Conservation (phyloP, 176 grass and related monocot genomes). For the Triticum monococcum region DNA sequence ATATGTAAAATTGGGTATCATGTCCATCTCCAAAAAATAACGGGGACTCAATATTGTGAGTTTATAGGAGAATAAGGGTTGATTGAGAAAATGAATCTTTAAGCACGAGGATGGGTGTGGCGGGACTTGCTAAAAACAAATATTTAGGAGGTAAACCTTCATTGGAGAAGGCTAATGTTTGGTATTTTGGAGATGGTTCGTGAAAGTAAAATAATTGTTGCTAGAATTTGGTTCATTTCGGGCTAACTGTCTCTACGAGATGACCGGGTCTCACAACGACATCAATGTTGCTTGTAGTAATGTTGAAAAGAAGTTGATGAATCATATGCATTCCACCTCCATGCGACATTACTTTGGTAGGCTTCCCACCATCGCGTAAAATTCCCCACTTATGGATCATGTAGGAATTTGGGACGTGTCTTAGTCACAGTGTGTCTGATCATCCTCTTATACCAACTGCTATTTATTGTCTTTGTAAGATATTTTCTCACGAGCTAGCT, state of each 20-base stretch:
- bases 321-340: neutral
- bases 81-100: neutral
- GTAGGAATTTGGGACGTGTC: neutral
- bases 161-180: neutral
- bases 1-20: neutral
- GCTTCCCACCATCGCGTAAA: neutral
- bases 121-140: neutral
- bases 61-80: neutral
- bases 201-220: neutral
- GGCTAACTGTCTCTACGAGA: too few species aligned
- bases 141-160: neutral
- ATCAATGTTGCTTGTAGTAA: too few species aligned
- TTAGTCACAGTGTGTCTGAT: too few species aligned
- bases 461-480: too few species aligned
- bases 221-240: neutral
- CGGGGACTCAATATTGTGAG: neutral
- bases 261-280: too few species aligned
- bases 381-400: neutral
- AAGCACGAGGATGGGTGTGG: neutral
- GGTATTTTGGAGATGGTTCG: neutral
- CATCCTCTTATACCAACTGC: too few species aligned
- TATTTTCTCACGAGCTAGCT: too few species aligned
- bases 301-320: neutral
- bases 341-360: fast-evolving
- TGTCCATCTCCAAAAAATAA: neutral